These are phyloP conservation scores for Penicillium sp. DNA, from an alignment of 2,329 filamentous ascomycete species.

Conservation along the genomic window DNA sequence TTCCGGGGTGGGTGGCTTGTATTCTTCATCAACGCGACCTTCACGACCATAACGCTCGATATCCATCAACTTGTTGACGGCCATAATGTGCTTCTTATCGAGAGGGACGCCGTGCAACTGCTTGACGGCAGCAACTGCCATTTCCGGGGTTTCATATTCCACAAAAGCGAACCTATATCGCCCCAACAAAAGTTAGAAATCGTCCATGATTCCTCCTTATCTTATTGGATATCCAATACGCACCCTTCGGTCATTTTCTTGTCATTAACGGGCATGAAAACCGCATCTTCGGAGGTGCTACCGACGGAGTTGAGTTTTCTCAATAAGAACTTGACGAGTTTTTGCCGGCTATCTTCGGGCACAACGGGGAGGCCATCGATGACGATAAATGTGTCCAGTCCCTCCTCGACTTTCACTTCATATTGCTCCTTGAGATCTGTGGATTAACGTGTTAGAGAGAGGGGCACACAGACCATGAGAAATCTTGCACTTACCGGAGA, in stretches of 20 bases:
- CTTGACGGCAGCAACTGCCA: conserved; percentile 86
- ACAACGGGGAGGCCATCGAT: conserved; percentile 91
- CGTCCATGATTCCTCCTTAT: neutral
- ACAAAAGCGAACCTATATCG: conserved; percentile 85
- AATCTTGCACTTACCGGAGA: conserved; percentile 57
- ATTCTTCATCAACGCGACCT: conserved; percentile 89
- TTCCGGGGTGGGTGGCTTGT: conserved; percentile 75
- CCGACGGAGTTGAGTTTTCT: conserved; percentile 88
- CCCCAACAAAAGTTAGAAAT: conserved; percentile 3
- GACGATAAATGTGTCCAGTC: conserved; percentile 93
- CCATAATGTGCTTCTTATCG: conserved; percentile 93
- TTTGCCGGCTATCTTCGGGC: conserved; percentile 84
- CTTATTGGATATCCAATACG: conserved; percentile 29
- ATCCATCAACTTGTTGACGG: conserved; percentile 97
- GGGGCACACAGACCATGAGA: conserved; percentile 26
- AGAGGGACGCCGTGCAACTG: conserved; percentile 81
- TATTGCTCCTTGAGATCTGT: conserved; percentile 86
- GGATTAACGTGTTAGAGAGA: conserved; percentile 23
- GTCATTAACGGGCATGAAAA: conserved; percentile 92
- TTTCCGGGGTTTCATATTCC: conserved; percentile 86
- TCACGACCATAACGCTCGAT: conserved; percentile 95
- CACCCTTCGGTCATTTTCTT: conserved; percentile 84
- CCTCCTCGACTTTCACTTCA: conserved; percentile 92
- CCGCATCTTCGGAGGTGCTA: conserved; percentile 76
- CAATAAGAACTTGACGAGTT: conserved; percentile 92